These are phyloP conservation scores for Hamamelis virginiana DNA, from an alignment of 164 flowering plant species.

Conservation along the genomic window DNA sequence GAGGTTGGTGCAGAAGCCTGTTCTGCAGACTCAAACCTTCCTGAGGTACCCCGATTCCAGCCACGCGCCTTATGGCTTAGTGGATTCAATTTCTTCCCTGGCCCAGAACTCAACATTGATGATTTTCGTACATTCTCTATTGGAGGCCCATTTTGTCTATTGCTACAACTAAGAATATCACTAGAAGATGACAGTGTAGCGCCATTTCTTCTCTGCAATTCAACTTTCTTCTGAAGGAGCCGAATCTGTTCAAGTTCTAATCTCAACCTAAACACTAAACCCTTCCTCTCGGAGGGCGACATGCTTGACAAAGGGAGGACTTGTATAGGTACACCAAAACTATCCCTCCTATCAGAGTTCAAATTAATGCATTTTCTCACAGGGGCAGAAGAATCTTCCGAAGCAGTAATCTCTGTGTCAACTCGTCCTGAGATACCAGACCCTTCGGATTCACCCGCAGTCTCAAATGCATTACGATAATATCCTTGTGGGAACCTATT, in stretches of 20 bases:
- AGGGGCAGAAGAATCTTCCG: conserved; percentile 38
- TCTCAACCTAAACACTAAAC: conserved; percentile 30
- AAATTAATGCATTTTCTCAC: conserved; percentile 40
- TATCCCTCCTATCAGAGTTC: conserved; percentile 25
- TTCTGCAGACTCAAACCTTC: conserved; percentile 25
- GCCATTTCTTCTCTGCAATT: conserved; percentile 22
- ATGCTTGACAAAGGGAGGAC: conserved; percentile 33
- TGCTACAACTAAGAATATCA: conserved; percentile 33
- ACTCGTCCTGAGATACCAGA: conserved; percentile 55
- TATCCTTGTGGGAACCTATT: conserved; percentile 28
- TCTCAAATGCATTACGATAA: conserved; percentile 14
- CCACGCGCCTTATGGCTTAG: conserved; percentile 3
- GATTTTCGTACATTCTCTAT: conserved; percentile 12
- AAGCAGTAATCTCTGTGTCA: conserved; percentile 39
- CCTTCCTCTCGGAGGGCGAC: conserved; percentile 38
- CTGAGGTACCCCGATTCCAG: conserved; percentile 25
- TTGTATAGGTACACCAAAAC: conserved; percentile 42
- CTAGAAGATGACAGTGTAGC: conserved; percentile 27
- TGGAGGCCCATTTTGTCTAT: conserved; percentile 17
- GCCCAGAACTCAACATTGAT: conserved; percentile 12
- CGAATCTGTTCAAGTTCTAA: conserved; percentile 45
- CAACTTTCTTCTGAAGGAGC: conserved; percentile 41
- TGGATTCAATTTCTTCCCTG: conserved; percentile 19
- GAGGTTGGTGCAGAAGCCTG: conserved; percentile 12
- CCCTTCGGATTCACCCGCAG: conserved; percentile 47